Base-by-base conservation (phyloP, 768 basidiomycete genomes). In the Sarcodon sp. region DNA sequence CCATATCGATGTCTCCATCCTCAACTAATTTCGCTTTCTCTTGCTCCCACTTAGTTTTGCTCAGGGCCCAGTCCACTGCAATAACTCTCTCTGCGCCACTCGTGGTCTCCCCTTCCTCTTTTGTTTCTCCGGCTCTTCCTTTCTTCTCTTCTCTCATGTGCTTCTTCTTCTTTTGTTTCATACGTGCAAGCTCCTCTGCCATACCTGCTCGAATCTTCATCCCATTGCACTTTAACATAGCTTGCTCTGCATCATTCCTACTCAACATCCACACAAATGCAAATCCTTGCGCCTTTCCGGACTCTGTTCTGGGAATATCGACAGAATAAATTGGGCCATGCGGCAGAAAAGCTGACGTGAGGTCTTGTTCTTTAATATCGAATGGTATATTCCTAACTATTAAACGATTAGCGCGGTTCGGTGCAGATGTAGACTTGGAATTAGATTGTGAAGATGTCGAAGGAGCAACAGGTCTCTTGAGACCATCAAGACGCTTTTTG, bases 41-140 rank as follows among this genome's bases (percentile, higher is more conserved):
- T 60, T 85, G 80, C 61, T 88, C 74, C 88, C 89, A 96, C 64
- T 80, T 85, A 44, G 87, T 85, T 66, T 96, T 94, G 61, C 90
- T 89, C 60, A 97, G 63, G 3, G 92, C 94, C 89, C 91, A 97
- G 67, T 97, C 93, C 27, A 98, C 94, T 6, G 91, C 90, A 35
- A 94, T 87, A 12, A 79, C 67, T 46, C 91, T 70, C 58, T 76
- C 78, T 1, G 62, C 50, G 33, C 52, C 56, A 33, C 47, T 50
- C 50, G 43, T 47, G 21, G 49, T 56, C 45, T 47, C 45, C 54
- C 52, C 35, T 33, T 57, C 46, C 53, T 47, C 35, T 45, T 66
- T 16, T 61, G 60, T 41, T 61, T 60, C n/a, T 57, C 64, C 45
- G 64, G 63, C 27, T 56, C 61, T 15, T 60, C 58, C 49, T 67